A percentile compares a stretch with the other conserved stretches of the same genome.
Conservation (phyloP, 192 early-diverging fungal species). For the Geranomyces variabilis region DNA sequence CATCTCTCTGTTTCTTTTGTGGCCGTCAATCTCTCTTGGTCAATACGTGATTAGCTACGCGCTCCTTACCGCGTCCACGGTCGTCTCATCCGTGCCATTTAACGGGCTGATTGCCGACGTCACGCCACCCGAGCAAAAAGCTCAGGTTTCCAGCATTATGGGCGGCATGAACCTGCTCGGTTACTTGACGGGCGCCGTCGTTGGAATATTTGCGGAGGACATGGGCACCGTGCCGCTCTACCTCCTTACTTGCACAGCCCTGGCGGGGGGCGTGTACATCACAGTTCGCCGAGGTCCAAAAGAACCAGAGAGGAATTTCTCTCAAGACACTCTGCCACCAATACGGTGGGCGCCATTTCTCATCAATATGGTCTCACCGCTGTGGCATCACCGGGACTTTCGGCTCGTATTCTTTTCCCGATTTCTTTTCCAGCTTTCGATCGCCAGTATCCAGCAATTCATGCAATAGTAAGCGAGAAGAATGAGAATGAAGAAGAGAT, state of each 20-base stretch:
- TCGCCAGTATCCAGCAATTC: constrained; percentile 54
- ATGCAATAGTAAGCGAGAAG: constrained; percentile 45
- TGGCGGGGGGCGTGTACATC: constrained; percentile 20
- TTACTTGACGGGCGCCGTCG: constrained; percentile 44
- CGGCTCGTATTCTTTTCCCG: constrained; percentile 47
- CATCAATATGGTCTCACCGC: constrained; percentile 37
- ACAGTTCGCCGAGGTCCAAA: constrained; percentile 3
- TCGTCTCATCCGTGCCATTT: constrained; percentile 47
- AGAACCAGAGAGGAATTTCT: constrained; percentile 28
- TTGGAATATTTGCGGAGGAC: constrained; percentile 39
- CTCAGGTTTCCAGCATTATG: constrained; percentile 43
- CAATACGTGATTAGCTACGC: constrained; percentile 43
- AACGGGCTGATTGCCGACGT: constrained; percentile 51
- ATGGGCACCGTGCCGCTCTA: constrained; percentile 31
- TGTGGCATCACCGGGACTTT: constrained; percentile 42
- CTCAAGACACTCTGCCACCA: constrained; percentile 6
- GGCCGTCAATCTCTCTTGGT: constrained; percentile 19
- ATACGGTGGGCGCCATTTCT: constrained; percentile 38
- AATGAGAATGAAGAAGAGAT: too few species aligned
- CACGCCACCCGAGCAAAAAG: constrained; percentile 46
- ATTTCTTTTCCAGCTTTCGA: constrained; percentile 53
- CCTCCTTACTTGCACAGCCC: constrained; percentile 26
- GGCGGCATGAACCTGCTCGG: constrained; percentile 46
- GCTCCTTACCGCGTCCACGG: constrained; percentile 32
- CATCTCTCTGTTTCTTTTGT: constrained; percentile 35